Evolutionary conservation across 441 rosid species (phyloP).

Genomic region (Metrosideros polymorpha): DNA sequence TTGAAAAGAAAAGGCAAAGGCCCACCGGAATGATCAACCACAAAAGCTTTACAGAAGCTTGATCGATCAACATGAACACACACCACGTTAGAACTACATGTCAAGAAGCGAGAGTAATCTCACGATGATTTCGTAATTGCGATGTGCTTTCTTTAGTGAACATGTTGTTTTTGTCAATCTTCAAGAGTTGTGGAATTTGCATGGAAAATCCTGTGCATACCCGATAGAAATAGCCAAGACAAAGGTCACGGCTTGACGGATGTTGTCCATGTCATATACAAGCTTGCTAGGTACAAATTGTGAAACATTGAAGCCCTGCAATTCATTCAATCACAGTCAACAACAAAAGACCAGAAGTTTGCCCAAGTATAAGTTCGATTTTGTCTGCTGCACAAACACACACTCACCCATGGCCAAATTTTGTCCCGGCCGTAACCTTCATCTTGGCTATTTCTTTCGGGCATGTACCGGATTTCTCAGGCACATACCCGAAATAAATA

Average conservation of each 20-base stretch:
- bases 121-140: too few species aligned
- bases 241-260: neutral
- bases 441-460: too few species aligned
- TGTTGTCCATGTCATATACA: neutral
- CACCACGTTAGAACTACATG: neutral
- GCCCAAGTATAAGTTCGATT: neutral
- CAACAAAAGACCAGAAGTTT: neutral
- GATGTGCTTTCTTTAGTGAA: too few species aligned
- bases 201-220: neutral
- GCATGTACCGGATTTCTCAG: too few species aligned
- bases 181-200: neutral
- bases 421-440: too few species aligned
- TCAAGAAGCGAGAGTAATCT: too few species aligned
- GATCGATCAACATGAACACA: neutral
- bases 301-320: conserved; percentile 3
- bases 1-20: neutral
- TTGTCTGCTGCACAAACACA: neutral
- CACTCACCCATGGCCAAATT: too few species aligned
- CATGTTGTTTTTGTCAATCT: too few species aligned
- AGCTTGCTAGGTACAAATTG: conserved; percentile 6
- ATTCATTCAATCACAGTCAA: neutral
- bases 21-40: conserved; percentile 26
- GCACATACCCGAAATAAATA: conserved; percentile 2
- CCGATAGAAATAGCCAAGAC: neutral
- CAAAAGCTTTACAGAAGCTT: neutral